phyloP scores from a whole-genome alignment of 2,329 filamentous ascomycete species.

The Arachnomyces sp. region DNA sequence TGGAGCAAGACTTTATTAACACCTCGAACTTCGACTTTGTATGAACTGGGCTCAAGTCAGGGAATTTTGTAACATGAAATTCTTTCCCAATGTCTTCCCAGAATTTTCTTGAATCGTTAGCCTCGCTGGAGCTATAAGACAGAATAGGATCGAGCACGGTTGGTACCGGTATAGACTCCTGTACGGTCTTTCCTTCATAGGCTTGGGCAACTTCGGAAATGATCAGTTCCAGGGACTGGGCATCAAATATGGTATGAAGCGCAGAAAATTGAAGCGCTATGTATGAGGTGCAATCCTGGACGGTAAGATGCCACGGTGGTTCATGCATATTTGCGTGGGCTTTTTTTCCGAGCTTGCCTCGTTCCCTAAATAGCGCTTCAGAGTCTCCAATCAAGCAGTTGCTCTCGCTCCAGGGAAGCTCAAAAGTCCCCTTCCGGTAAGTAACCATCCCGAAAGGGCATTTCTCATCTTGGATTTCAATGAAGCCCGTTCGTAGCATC shows the following conservation, averaged over 20 bases:
- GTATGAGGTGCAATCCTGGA: slow-evolving; percentile 31
- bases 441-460: slow-evolving; percentile 68
- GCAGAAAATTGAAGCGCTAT: slow-evolving; percentile 45
- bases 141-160: slow-evolving; percentile 40
- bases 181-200: slow-evolving; percentile 25
- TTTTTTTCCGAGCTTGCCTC: slow-evolving; percentile 7
- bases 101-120: slow-evolving; percentile 39
- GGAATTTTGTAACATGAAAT: slow-evolving; percentile 61
- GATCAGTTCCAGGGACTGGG: slow-evolving; percentile 59
- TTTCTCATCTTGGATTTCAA: slow-evolving; percentile 50
- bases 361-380: background rate
- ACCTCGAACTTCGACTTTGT: slow-evolving; percentile 26
- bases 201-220: slow-evolving; percentile 49
- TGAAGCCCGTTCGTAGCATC: slow-evolving; percentile 71
- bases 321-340: slow-evolving; percentile 41
- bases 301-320: slow-evolving; percentile 56
- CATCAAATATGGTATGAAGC: slow-evolving; percentile 83
- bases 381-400: background rate
- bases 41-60: slow-evolving; percentile 59
- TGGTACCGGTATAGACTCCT: slow-evolving; percentile 29
- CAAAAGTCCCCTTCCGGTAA: slow-evolving; percentile 33
- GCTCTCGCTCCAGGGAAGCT: slow-evolving; percentile 35
- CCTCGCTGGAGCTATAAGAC: slow-evolving; percentile 22
- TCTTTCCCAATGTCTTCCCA: slow-evolving; percentile 53
- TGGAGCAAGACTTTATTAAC: slow-evolving; percentile 28